Conservation (phyloP, 2,329 filamentous ascomycete genomes). For the Colletotrichum trifolii region DNA sequence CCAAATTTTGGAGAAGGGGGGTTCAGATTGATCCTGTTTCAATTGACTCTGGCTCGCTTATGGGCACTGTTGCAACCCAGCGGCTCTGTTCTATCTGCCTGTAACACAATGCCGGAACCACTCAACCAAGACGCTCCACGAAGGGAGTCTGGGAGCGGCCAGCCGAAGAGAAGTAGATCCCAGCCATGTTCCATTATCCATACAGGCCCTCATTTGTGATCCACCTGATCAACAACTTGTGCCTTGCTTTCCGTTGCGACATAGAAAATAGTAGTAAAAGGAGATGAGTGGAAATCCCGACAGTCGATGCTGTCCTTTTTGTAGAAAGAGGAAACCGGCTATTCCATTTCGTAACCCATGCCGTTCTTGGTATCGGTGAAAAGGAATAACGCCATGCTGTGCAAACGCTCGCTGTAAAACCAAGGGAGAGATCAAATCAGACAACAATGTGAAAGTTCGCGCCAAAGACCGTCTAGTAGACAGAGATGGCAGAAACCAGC, state of each 20-base stretch:
- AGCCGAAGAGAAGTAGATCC: slow-evolving; percentile 33
- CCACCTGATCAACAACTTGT: slow-evolving; percentile 13
- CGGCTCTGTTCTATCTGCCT: slow-evolving; percentile 28
- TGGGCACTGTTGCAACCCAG: slow-evolving; percentile 26
- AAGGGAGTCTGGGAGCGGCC: slow-evolving; percentile 30
- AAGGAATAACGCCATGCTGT: slow-evolving; percentile 43
- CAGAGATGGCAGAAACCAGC: slow-evolving; percentile 66
- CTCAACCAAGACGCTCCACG: slow-evolving; percentile 30
- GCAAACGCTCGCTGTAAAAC: slow-evolving; percentile 38
- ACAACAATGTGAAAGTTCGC: slow-evolving; percentile 28
- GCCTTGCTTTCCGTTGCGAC: slow-evolving; percentile 30
- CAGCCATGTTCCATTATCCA: slow-evolving; percentile 28
- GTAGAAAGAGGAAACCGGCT: slow-evolving; percentile 1
- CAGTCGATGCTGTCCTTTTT: slow-evolving; percentile 31
- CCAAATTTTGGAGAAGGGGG: slow-evolving; percentile 8
- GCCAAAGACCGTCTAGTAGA: slow-evolving; percentile 56
- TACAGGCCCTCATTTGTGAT: slow-evolving; percentile 24
- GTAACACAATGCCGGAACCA: slow-evolving; percentile 36
- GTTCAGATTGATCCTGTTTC: slow-evolving; percentile 22
- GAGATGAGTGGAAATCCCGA: slow-evolving; percentile 27
- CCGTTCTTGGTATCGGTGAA: slow-evolving; percentile 40
- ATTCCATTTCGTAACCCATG: slow-evolving; percentile 32
- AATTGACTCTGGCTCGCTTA: slow-evolving; percentile 31
- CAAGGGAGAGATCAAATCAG: slow-evolving; percentile 34
- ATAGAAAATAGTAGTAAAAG: slow-evolving; percentile 12